phyloP scores from a whole-genome alignment of 768 basidiomycete species.

The Basidioascus undulatus region DNA sequence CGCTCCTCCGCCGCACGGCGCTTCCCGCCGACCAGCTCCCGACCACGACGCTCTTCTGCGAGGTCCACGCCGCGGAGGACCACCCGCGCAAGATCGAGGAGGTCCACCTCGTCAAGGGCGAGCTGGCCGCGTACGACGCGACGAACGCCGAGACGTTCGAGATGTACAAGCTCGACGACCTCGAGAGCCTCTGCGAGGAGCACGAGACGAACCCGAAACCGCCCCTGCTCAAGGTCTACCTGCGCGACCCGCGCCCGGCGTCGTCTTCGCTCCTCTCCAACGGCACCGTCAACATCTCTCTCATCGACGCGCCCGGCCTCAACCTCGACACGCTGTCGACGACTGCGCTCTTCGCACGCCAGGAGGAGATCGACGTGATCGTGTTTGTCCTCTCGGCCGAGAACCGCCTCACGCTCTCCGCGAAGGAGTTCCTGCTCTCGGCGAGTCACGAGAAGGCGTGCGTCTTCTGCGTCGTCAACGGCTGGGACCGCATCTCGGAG shows the following conservation, averaged over 20 bases:
- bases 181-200: constrained; percentile 29
- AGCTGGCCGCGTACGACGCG: constrained; percentile 33
- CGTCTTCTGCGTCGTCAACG: constrained; percentile 95
- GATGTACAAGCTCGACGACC: constrained; percentile 35
- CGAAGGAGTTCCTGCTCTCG: constrained; percentile 75
- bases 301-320: constrained; percentile 93
- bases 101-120: constrained; percentile 51
- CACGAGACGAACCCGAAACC: constrained; percentile 1
- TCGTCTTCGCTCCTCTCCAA: constrained; percentile 43
- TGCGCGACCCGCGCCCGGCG: neutral
- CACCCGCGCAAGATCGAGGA: constrained; percentile 51
- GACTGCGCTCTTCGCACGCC: constrained; percentile 79
- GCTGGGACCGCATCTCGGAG: constrained; percentile 86
- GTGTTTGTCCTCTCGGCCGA: constrained; percentile 95
- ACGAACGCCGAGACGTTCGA: constrained; percentile 54
- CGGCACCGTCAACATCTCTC: constrained; percentile 74
- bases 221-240: constrained; percentile 12
- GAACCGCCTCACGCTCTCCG: constrained; percentile 92
- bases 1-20: constrained; percentile 63
- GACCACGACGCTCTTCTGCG: constrained; percentile 87
- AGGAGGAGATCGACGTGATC: constrained; percentile 94
- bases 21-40: constrained; percentile 98
- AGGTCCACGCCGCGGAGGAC: constrained; percentile 74
- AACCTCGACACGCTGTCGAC: constrained; percentile 89
- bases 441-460: constrained; percentile 95